Percentiles rank a stretch among this genome's conserved stretches.
phyloP scores from a whole-genome alignment of 306 rosid species.

The Castanopsis chinensis region DNA sequence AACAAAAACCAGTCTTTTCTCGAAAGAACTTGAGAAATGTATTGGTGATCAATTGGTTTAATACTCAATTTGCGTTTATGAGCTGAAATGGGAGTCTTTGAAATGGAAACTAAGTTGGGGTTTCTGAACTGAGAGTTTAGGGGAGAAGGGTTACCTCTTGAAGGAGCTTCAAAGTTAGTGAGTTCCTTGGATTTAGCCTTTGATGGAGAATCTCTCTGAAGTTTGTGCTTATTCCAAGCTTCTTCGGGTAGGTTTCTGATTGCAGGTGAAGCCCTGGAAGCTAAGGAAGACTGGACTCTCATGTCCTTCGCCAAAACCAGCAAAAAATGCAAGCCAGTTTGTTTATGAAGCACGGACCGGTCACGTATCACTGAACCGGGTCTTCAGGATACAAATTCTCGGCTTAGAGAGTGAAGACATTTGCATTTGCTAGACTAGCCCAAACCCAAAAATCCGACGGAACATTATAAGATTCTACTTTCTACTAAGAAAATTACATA shows the following conservation, averaged over 20 bases:
- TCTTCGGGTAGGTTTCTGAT: conserved; percentile 29
- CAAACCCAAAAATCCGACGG: too few species aligned
- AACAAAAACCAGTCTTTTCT: conserved; percentile 60
- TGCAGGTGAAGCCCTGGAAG: conserved; percentile 43
- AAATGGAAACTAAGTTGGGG: conserved; percentile 2
- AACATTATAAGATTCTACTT: too few species aligned
- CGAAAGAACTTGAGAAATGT: conserved; percentile 55
- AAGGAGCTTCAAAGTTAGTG: conserved; percentile 14
- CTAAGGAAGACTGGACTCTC: conserved; percentile 40
- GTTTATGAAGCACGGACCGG: background rate
- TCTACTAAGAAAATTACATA: too few species aligned
- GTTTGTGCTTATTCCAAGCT: conserved; percentile 8
- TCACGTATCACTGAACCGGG: background rate
- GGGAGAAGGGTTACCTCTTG: conserved; percentile 34
- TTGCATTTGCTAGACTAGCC: too few species aligned
- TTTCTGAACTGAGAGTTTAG: conserved; percentile 12
- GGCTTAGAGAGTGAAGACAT: too few species aligned
- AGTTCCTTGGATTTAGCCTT: conserved; percentile 4
- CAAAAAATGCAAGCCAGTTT: background rate
- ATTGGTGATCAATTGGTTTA: conserved; percentile 37
- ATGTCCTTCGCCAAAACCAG: conserved; percentile 19
- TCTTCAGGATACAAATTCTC: too few species aligned
- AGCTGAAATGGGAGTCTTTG: conserved; percentile 15
- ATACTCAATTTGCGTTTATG: background rate
- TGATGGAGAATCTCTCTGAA: conserved; percentile 12